Base-by-base conservation (phyloP, 345 rosid genomes). In the Rubroshorea leprosula region DNA sequence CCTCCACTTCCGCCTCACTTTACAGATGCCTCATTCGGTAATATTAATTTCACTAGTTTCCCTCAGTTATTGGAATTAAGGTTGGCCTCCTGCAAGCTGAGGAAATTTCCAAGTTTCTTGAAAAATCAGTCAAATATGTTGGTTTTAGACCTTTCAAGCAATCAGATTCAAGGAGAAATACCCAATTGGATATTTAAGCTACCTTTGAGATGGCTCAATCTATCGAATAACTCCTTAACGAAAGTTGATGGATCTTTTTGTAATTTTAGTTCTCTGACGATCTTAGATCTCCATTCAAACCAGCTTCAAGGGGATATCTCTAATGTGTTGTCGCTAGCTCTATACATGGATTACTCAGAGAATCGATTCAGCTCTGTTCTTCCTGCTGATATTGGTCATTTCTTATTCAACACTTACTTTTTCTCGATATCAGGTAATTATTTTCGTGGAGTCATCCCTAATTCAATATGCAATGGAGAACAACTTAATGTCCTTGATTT, bases 131-230 rank as follows among this genome's bases (percentile, higher is more conserved):
- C 50, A 19, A 61, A 0, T 12, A 20, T 80, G 2, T 0, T 0
- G 3, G 0, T 0, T 39, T 55, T 84, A 16, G 85, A 84, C 55
- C 83, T 84, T 55, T 77, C 86, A 5, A 2, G 14, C 12, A 84
- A 84, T 66, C 23, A 38, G 0, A 78, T 84, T 24, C 23, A 18
- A 18, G 80, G 78, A 24, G 2, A 2, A 18, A 35, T 84, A 10
- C 90, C 83, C 0, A 5, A 7, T 4, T 81, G 90, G 90, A 64
- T 84, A n/a, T 38, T 70, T 76, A 72, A 0, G 0, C 74, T 56
- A 1, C 39, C 8, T 8, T 0, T 15, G 60, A 52, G 6, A 21
- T 1, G 31, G 60, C 21, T 73, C 18, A 78, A 79, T 54, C 76
- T 31, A 38, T 79, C 80, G 0, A 23, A 20, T 16, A 79, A 79